Conservation (phyloP, 2,329 filamentous ascomycete species). For the Colletotrichum cuscutae region DNA sequence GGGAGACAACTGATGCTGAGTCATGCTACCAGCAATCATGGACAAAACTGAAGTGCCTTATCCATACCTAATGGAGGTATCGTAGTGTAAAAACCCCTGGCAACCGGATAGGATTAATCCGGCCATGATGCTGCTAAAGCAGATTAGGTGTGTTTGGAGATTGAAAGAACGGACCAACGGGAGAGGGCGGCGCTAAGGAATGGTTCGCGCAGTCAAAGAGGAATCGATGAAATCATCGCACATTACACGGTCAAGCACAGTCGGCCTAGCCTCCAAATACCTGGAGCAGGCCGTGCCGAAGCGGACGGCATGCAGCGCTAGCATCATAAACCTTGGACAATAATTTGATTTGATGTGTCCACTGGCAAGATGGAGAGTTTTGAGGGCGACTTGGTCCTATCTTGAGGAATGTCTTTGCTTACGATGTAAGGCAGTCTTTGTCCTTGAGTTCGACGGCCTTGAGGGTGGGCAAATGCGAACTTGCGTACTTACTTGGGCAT, state of each 20-base stretch:
- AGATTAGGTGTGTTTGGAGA: not conserved
- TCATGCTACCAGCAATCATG: not conserved
- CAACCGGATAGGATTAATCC: not conserved
- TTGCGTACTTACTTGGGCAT: not conserved
- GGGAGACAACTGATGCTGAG: not conserved
- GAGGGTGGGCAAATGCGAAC: too few species aligned
- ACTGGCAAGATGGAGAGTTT: not conserved
- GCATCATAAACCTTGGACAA: not conserved
- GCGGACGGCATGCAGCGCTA: slow-evolving; percentile 1
- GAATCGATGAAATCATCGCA: slow-evolving; percentile 32
- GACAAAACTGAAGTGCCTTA: not conserved
- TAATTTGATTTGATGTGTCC: not conserved
- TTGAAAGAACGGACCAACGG: not conserved
- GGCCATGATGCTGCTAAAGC: not conserved
- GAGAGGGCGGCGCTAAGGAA: slow-evolving; percentile 1
- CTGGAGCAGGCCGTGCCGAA: slow-evolving; percentile 1
- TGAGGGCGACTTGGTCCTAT: not conserved
- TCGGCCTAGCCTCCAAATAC: not conserved
- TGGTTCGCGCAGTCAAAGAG: not conserved
- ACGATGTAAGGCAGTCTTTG: too few species aligned
- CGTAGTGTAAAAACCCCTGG: not conserved
- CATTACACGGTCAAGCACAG: slow-evolving; percentile 1
- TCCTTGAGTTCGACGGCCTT: too few species aligned
- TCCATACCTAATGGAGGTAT: not conserved
- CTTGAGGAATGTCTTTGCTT: not conserved